phyloP scores from a whole-genome alignment of 2,329 filamentous ascomycete species.

The Pseudohalonectria lignicola region DNA sequence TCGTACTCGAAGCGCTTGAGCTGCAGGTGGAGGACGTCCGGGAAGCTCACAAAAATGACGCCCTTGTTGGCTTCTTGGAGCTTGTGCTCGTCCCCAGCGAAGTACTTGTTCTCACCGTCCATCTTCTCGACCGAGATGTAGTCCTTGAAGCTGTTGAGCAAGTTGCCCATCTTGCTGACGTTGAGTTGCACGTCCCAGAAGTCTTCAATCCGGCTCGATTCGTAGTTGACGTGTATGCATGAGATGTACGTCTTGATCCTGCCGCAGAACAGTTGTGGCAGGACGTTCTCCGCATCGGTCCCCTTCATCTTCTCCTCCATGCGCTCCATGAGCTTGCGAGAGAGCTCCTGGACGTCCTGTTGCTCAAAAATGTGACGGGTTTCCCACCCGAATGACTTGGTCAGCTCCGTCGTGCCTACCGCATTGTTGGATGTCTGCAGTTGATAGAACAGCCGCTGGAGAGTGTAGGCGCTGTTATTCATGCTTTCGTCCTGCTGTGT shows the following conservation, averaged over 20 bases:
- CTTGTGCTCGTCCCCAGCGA: slow-evolving; percentile 78
- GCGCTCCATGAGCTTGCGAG: slow-evolving; percentile 91
- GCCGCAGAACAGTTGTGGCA: slow-evolving; percentile 86
- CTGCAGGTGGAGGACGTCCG: slow-evolving; percentile 86
- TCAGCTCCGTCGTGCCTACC: slow-evolving; percentile 86
- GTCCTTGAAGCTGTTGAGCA: slow-evolving; percentile 90
- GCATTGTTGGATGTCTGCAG: slow-evolving; percentile 77
- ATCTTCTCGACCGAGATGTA: slow-evolving; percentile 96
- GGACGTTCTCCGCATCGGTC: slow-evolving; percentile 77
- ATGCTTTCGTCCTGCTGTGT: slow-evolving; percentile 75
- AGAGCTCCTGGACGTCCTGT: slow-evolving; percentile 95
- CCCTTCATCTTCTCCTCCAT: slow-evolving; percentile 98
- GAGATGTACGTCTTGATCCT: slow-evolving; percentile 99
- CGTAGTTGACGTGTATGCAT: slow-evolving; percentile 96
- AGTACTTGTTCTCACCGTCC: slow-evolving; percentile 97
- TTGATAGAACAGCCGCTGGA: slow-evolving; percentile 91
- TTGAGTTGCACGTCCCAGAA: slow-evolving; percentile 99
- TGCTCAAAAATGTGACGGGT: slow-evolving; percentile 97
- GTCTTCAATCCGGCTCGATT: slow-evolving; percentile 89
- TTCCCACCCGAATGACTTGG: slow-evolving; percentile 96
- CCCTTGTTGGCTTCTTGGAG: slow-evolving; percentile 96
- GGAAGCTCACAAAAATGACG: slow-evolving; percentile 93
- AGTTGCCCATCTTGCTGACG: slow-evolving; percentile 82
- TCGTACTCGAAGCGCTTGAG: slow-evolving; percentile 98
- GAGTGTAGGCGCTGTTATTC: slow-evolving; percentile 81